Conservation (phyloP, 768 basidiomycete genomes). For the Kwoniella sp. region DNA sequence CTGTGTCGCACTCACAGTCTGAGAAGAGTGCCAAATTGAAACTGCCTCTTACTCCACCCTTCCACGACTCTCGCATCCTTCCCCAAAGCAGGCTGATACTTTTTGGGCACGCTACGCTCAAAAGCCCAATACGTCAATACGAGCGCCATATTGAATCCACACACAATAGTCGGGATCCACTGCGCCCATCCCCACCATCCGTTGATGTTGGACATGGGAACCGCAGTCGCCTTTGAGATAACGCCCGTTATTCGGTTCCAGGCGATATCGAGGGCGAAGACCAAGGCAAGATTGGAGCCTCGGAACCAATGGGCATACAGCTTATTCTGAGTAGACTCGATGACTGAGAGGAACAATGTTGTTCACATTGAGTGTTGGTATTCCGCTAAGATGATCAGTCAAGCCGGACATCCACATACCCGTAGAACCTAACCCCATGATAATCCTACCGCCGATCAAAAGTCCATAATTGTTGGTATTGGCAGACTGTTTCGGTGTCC, state of each 20-base stretch:
- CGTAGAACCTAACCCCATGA: slow-evolving; percentile 52
- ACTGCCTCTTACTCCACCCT: slow-evolving; percentile 26
- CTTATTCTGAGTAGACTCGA: slow-evolving; percentile 51
- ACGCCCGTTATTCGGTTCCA: slow-evolving; percentile 44
- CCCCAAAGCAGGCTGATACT: slow-evolving; percentile 39
- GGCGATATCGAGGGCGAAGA: slow-evolving; percentile 52
- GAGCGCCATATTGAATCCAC: slow-evolving; percentile 39
- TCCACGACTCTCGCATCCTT: slow-evolving; percentile 29
- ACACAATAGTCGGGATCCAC: slow-evolving; percentile 53
- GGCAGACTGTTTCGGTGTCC: slow-evolving; percentile 28
- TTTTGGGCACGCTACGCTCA: slow-evolving; percentile 39
- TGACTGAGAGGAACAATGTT: slow-evolving; percentile 29
- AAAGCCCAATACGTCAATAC: slow-evolving; percentile 45
- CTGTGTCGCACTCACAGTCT: slow-evolving; percentile 34
- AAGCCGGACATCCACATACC: no score
- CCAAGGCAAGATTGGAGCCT: slow-evolving; percentile 37
- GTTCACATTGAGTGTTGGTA: no score
- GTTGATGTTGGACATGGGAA: slow-evolving; percentile 49
- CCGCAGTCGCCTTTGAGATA: slow-evolving; percentile 39
- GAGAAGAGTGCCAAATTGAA: slow-evolving; percentile 23
- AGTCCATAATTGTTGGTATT: slow-evolving; percentile 33
- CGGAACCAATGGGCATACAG: slow-evolving; percentile 53
- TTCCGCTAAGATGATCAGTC: no score
- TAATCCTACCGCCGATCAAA: slow-evolving; percentile 45
- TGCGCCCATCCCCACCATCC: slow-evolving; percentile 54